These are phyloP conservation scores for Tilletia horrida DNA, from an alignment of 1,284 basidiomycete genomes.

Conservation along the genomic window DNA sequence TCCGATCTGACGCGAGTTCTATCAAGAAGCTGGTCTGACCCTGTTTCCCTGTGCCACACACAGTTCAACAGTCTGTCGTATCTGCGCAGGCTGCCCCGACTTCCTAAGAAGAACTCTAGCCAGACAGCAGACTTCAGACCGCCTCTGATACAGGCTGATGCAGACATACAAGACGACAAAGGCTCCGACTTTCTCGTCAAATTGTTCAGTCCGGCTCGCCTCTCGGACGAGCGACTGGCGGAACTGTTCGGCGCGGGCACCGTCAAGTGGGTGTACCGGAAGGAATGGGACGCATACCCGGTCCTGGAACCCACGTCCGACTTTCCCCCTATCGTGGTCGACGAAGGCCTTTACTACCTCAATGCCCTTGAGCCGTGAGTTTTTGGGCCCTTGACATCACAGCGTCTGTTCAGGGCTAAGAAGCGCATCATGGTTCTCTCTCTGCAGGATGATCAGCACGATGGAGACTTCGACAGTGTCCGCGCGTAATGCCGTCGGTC, in stretches of 20 bases:
- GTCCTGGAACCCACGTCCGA: conserved; percentile 65
- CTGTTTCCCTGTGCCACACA: too few relatives aligned
- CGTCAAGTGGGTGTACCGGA: conserved; percentile 71
- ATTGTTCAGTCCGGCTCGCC: conserved; percentile 71
- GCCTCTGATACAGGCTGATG: conserved; percentile 58
- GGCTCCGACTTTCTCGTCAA: conserved; percentile 36
- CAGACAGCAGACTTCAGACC: background rate
- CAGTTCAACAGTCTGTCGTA: conserved; percentile 15
- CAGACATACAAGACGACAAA: conserved; percentile 63
- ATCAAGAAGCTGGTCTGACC: background rate
- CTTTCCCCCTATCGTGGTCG: conserved; percentile 74
- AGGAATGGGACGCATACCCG: conserved; percentile 65
- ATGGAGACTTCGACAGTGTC: conserved; percentile 90
- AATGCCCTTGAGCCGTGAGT: conserved; percentile 70
- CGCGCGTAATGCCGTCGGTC: conserved; percentile 66
- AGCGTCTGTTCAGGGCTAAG: background rate
- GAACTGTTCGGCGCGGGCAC: conserved; percentile 32
- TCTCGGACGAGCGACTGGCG: conserved; percentile 69
- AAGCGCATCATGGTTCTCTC: conserved; percentile 14
- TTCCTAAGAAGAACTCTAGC: background rate
- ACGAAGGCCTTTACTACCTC: conserved; percentile 76
- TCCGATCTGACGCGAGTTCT: background rate
- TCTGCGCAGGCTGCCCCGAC: conserved; percentile 2
- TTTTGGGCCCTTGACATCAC: too few relatives aligned
- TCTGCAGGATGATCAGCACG: conserved; percentile 55